Base-by-base conservation (phyloP, 352 stramenopile genomes). In the Phytopythium vexans region DNA sequence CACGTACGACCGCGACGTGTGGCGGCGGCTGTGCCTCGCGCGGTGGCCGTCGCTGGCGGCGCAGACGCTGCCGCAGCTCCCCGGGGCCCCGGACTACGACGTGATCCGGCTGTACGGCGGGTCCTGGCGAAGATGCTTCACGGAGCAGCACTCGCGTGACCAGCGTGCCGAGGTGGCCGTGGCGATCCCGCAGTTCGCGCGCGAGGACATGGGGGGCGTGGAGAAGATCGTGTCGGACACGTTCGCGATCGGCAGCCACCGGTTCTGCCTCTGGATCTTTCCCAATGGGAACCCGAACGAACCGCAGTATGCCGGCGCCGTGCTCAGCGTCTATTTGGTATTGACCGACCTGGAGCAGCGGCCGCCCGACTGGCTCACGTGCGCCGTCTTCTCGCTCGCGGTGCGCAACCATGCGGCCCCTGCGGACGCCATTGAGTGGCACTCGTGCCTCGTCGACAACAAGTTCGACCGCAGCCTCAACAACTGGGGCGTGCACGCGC, bases 401-500 rank as follows among this genome's bases (percentile, higher is more conserved):
- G 77, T 91, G 12, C 56, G 71, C n/a, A 85, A 91, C 60, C 61
- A 72, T 27, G 42, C 47, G 14, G 66, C 83, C 42, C 52, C 71
- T 6, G 39, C 34, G 4, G 77, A 82, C 41, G 63, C 59, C 40
- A 82, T 93, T 35, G 77, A 86, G 49, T 93, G 82, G 80, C 82
- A 93, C 58, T 91, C 82, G 50, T 90, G 77, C 57, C 63, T 93
- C 8, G 70, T 73, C 9, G 82, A 93, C 68, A 93, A 91, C 71
- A 89, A 89, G 54, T 93, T 93, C 44, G 68, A 89, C 65, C 61
- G 48, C 14, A 52, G 82, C 36, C 67, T 93, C 15, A 86, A 86
- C 65, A 91, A 91, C 56, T 93, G 83, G 81, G 81, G 78, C 33
- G 82, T 93, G 27, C 83, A 93, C 49, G 89, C 81, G 15, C 68